These are phyloP conservation scores for Elsinoe arachidis DNA, from an alignment of 2,329 filamentous ascomycete genomes.

Conservation along the genomic window DNA sequence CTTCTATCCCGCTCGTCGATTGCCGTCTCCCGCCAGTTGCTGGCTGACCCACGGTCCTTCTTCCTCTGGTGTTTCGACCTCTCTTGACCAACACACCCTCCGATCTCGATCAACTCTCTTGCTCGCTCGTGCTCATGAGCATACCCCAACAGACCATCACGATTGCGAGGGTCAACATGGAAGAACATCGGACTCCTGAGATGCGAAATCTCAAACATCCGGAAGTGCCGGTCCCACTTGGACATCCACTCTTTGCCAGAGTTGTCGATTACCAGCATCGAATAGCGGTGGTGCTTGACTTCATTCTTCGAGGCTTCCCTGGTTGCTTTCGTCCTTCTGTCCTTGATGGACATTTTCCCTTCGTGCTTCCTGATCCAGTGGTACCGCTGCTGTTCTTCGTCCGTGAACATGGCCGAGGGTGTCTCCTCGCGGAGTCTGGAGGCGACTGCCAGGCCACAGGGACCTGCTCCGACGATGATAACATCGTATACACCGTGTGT, in stretches of 20 bases:
- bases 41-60: constrained; percentile 45
- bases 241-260: constrained; percentile 57
- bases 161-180: constrained; percentile 66
- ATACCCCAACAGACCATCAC: constrained; percentile 64
- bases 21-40: constrained; percentile 18
- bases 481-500: constrained; percentile 48
- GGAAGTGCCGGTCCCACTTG: constrained; percentile 62
- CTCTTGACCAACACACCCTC: constrained; percentile 68
- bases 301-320: constrained; percentile 26
- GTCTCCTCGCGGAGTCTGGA: constrained; percentile 63
- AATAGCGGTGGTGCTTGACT: constrained; percentile 21
- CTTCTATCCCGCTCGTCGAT: constrained; percentile 40
- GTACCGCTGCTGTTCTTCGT: constrained; percentile 74
- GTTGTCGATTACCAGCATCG: constrained; percentile 59
- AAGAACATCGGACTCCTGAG: constrained; percentile 76
- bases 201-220: constrained; percentile 59
- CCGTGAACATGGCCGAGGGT: constrained; percentile 71
- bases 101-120: constrained; percentile 59
- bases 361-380: constrained; percentile 65
- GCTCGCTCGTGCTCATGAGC: constrained; percentile 54
- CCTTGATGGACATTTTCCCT: constrained; percentile 51
- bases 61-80: constrained; percentile 67
- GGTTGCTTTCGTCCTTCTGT: constrained; percentile 37
- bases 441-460: constrained; percentile 65
- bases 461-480: constrained; percentile 64